Conservation (phyloP, 306 rosid species). For the Dicorynia guianensis region DNA sequence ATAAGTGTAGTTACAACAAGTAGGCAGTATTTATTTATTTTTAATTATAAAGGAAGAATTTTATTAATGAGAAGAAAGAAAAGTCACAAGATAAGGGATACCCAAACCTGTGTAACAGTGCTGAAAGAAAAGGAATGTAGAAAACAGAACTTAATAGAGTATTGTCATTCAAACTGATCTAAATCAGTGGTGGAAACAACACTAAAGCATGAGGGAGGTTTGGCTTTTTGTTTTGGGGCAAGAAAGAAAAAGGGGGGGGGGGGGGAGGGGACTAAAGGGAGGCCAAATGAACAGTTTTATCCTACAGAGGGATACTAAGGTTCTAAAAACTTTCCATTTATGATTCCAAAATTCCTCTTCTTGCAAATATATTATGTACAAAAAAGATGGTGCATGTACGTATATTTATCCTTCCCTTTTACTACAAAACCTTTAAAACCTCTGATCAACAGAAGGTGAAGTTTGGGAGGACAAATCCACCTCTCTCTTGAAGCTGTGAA, state of each 20-base stretch:
- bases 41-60: background rate
- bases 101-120: background rate
- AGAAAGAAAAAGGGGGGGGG: too few relatives aligned
- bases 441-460: background rate
- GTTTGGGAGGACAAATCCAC: background rate
- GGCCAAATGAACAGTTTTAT: background rate
- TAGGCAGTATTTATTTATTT: conserved; percentile 14
- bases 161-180: background rate
- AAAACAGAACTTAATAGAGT: background rate
- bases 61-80: background rate
- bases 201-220: background rate
- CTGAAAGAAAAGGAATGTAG: background rate
- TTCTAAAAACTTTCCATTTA: background rate
- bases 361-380: background rate
- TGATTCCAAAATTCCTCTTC: background rate
- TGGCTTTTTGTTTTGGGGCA: too few relatives aligned
- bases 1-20: background rate
- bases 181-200: background rate
- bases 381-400: background rate
- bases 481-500: background rate
- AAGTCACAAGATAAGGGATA: background rate
- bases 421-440: background rate
- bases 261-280: too few relatives aligned
- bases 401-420: background rate
- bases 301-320: background rate